Conservation (phyloP, 2,329 filamentous ascomycete species). For the Aspergillus fijiensis region DNA sequence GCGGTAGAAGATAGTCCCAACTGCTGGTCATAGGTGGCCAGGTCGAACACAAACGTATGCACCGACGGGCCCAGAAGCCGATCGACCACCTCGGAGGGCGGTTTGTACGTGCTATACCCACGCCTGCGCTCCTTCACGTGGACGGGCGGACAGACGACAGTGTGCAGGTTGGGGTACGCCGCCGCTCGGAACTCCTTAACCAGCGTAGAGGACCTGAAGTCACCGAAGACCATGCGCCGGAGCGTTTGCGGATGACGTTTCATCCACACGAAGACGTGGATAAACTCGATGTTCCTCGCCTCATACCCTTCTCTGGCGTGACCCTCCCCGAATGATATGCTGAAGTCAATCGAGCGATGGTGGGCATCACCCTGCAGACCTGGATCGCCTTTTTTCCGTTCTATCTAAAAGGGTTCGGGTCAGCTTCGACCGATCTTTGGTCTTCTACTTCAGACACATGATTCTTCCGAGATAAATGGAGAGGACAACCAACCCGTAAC, state of each 20-base stretch:
- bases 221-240: not conserved
- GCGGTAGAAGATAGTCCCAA: not conserved
- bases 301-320: not conserved
- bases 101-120: not conserved
- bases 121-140: not conserved
- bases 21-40: not conserved
- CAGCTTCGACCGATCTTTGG: no score
- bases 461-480: no score
- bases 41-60: not conserved
- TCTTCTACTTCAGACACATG: no score
- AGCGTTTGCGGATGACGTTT: not conserved
- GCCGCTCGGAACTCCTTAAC: not conserved
- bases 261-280: not conserved
- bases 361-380: no score
- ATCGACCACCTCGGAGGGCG: not conserved
- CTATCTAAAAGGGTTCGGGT: no score
- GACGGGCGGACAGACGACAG: not conserved
- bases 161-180: not conserved
- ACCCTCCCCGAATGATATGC: no score
- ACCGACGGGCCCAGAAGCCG: not conserved
- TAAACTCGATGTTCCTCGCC: not conserved
- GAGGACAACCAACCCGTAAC: not conserved
- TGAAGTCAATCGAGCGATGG: no score
- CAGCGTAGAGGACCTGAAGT: not conserved
- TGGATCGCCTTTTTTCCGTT: no score